Base-by-base conservation (phyloP, 129 eudicot species). In the Flaveria robusta region DNA sequence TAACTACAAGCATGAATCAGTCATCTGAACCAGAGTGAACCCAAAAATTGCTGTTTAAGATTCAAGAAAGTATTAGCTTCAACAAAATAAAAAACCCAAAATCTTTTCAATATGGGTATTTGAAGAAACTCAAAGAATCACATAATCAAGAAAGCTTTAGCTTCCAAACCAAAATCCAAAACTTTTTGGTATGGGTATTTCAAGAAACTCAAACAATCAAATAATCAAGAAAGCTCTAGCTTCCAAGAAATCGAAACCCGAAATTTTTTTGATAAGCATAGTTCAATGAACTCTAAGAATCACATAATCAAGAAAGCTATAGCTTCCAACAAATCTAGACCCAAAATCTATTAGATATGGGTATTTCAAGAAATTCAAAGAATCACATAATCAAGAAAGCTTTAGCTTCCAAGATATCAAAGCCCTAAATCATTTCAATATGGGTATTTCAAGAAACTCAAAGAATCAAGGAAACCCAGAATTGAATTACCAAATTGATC, bases 361-460 rank as follows among this genome's bases (percentile, higher is more conserved):
- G 71, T 45, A 64, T 64, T 64, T 75, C 54, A 71, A 71, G 65
- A 49, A 47, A 50, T 54, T 70, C 24, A 69, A 62, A 79, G 26
- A 31, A 75, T 56, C 15, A 20, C 11, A 19, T 34, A 47, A 49
- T 71, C 27, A 79, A 65, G 45, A 23, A 70, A 58, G 20, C 27
- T 14, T 45, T 27, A 69, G 7, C 64, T 50, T 42, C 73, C 41
- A 68, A 13, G n/a, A 45, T 64, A 79, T 60, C 0, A 73, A 72
- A 66, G 54, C 67, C 72, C 77, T 39, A 23, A 41, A 73, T 54
- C 62, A 54, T 23, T 80, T 66, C 66, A 13, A 73, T 72, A 12
- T 64, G 62, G 74, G 74, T 62, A 79, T 79, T 65, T 79, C 76
- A 78, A 78, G 6, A 68, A 18, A 68, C 68, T 14, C 68, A 62